Evolutionary conservation across 345 rosid species (phyloP).

Genomic region (Boechera divaricarpa): DNA sequence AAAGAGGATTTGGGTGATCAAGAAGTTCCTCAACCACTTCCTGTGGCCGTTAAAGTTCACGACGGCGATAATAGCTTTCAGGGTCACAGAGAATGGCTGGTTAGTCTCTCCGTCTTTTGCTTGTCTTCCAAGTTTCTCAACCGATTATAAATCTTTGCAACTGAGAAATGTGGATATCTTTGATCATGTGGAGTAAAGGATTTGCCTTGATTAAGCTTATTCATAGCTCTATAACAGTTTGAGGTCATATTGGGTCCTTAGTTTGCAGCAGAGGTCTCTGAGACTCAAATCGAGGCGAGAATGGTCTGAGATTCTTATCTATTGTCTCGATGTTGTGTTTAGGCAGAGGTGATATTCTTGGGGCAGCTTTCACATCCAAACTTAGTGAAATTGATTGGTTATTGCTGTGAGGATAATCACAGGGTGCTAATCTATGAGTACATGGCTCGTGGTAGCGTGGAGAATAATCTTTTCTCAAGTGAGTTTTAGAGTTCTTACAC

Average conservation of each 20-base stretch:
- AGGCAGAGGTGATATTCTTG: slow-evolving; percentile 98
- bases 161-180: neutral
- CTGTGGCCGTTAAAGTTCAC: slow-evolving; percentile 96
- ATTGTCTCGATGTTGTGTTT: slow-evolving; percentile 32
- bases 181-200: slow-evolving; percentile 5
- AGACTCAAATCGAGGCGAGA: neutral
- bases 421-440: slow-evolving; percentile 88
- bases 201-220: neutral
- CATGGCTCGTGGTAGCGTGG: slow-evolving; percentile 95
- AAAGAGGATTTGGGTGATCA: slow-evolving; percentile 58
- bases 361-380: slow-evolving; percentile 98
- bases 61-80: slow-evolving; percentile 91
- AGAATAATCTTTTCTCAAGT: slow-evolving; percentile 88
- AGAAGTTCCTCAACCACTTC: slow-evolving; percentile 66
- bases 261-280: neutral
- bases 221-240: neutral
- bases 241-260: neutral
- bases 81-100: slow-evolving; percentile 99
- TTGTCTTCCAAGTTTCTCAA: slow-evolving; percentile 24
- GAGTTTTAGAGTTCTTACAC: slow-evolving; percentile 42
- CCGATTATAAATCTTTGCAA: neutral
- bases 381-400: slow-evolving; percentile 89
- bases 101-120: slow-evolving; percentile 42
- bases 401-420: slow-evolving; percentile 90
- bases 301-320: slow-evolving; percentile 2